Conservation (phyloP, 768 basidiomycete species). For the Tylopilus plumbeoviolaceoides region DNA sequence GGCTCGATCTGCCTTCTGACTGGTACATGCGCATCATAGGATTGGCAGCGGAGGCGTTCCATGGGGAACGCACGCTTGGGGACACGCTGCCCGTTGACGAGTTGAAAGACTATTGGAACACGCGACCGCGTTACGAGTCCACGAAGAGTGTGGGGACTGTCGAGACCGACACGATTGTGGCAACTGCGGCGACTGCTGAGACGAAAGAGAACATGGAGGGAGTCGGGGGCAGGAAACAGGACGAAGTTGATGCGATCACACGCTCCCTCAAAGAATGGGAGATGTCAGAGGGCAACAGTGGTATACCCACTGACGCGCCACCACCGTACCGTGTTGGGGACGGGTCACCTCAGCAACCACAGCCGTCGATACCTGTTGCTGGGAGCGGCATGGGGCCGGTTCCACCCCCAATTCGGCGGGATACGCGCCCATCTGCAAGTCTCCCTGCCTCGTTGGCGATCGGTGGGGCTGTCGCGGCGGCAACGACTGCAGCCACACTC, state of each 20-base stretch:
- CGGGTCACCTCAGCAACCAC: not conserved
- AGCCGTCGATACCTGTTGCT: not conserved
- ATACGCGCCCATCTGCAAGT: not conserved
- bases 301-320: slow-evolving; percentile 48
- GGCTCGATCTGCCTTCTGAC: slow-evolving; percentile 71
- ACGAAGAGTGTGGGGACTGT: not conserved
- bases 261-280: slow-evolving; percentile 45
- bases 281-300: slow-evolving; percentile 5
- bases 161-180: too few relatives aligned
- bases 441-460: not conserved
- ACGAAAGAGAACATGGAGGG: not conserved
- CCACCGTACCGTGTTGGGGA: slow-evolving; percentile 67
- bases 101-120: slow-evolving; percentile 70
- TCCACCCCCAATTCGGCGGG: not conserved
- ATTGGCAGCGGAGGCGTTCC: slow-evolving; percentile 64
- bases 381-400: not conserved
- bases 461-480: not conserved
- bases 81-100: slow-evolving; percentile 69
- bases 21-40: slow-evolving; percentile 85
- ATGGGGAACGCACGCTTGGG: slow-evolving; percentile 56
- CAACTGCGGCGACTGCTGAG: not conserved
- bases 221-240: slow-evolving; percentile 13
- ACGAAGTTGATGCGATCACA: slow-evolving; percentile 23
- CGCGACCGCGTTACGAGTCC: slow-evolving; percentile 52
- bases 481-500: not conserved